Evolutionary conservation across 768 basidiomycete genomes (phyloP).

Genomic region (Tephrocybe sp.): DNA sequence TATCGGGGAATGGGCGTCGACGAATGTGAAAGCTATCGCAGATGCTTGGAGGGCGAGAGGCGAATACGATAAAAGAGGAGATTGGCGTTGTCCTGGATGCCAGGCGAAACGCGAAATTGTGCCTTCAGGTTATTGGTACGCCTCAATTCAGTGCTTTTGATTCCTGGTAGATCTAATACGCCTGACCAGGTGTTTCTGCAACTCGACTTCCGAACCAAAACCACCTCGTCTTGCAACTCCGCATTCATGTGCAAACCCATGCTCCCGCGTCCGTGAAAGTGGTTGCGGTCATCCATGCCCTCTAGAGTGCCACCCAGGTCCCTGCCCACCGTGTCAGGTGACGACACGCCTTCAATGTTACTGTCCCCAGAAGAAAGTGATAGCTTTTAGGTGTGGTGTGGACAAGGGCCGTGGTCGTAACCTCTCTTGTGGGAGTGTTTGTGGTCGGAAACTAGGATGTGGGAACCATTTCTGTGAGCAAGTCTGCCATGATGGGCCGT

Average conservation of each 20-base stretch:
- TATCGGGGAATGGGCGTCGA: slow-evolving; percentile 83
- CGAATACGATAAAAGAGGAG: slow-evolving; percentile 57
- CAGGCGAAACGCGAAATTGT: slow-evolving; percentile 72
- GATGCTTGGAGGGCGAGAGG: slow-evolving; percentile 76
- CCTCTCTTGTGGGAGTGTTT: slow-evolving; percentile 45
- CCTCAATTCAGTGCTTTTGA: slow-evolving; percentile 7
- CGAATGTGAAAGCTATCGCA: slow-evolving; percentile 70
- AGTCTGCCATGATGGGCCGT: slow-evolving; percentile 77
- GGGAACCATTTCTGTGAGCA: slow-evolving; percentile 69
- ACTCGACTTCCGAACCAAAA: slow-evolving; percentile 69
- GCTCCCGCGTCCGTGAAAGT: slow-evolving; percentile 54
- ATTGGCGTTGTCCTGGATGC: slow-evolving; percentile 96
- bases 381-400: slow-evolving; percentile 59
- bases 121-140: slow-evolving; percentile 67
- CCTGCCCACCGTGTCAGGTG: slow-evolving; percentile 91
- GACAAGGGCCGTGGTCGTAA: slow-evolving; percentile 30
- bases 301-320: slow-evolving; percentile 88
- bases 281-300: slow-evolving; percentile 84
- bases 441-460: slow-evolving; percentile 55
- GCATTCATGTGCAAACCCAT: slow-evolving; percentile 75
- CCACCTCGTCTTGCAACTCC: slow-evolving; percentile 68
- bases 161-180: slow-evolving; percentile 13
- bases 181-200: slow-evolving; percentile 77
- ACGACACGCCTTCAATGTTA: slow-evolving; percentile 78
- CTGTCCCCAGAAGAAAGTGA: slow-evolving; percentile 61